phyloP scores from a whole-genome alignment of 2,329 filamentous ascomycete species.

The Proliferodiscus dingleyae region DNA sequence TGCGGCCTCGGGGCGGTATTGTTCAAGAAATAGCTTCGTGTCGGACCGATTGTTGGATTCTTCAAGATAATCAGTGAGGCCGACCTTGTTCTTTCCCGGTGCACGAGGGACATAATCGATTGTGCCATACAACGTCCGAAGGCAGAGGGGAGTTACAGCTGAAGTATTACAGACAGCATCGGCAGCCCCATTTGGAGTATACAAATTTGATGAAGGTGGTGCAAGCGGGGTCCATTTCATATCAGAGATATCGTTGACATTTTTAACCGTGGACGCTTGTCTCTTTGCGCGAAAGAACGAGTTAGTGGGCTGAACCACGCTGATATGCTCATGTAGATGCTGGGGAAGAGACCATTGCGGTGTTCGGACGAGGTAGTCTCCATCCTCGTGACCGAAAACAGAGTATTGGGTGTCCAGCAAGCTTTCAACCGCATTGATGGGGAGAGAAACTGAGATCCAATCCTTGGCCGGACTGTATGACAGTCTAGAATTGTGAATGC shows the following conservation, averaged over 20 bases:
- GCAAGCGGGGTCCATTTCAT: neutral
- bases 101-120: constrained; percentile 16
- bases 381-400: constrained; percentile 32
- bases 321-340: constrained; percentile 38
- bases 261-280: constrained; percentile 31
- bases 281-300: constrained; percentile 33
- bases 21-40: constrained; percentile 16
- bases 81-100: constrained; percentile 18
- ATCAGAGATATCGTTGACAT: neutral
- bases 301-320: constrained; percentile 32
- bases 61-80: constrained; percentile 23
- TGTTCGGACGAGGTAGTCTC: constrained; percentile 19
- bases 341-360: constrained; percentile 36
- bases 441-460: constrained; percentile 45
- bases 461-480: constrained; percentile 52
- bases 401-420: constrained; percentile 35
- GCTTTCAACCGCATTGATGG: constrained; percentile 41
- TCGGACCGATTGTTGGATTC: constrained; percentile 22
- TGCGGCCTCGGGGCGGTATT: constrained; percentile 14
- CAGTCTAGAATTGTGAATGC: constrained; percentile 35
- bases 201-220: neutral
- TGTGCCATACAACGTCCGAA: constrained; percentile 23
- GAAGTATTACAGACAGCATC: constrained; percentile 57
- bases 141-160: constrained; percentile 19
- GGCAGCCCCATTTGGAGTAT: constrained; percentile 3